Evolutionary conservation across 139 green algal genomes (phyloP), one percentile per base, ranked within the genome.

Genomic region (Chlorella ohadii): DNA sequence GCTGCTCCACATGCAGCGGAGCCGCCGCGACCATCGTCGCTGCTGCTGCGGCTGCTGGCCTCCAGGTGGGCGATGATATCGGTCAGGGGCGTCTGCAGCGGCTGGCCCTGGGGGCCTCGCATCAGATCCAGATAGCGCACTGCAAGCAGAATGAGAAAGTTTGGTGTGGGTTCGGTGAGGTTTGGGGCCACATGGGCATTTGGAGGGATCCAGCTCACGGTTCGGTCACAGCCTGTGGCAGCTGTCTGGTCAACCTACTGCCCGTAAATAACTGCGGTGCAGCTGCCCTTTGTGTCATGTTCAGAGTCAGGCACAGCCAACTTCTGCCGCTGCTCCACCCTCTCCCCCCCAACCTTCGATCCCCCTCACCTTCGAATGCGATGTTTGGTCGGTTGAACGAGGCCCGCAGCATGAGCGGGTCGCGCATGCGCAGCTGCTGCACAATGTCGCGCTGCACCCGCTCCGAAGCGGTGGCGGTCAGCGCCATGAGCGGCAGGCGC

Each of bases 361-460:
- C 63, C n/a, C n/a, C n/a, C n/a, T n/a, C n/a, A 67, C 78, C 78
- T 22, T 84, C n/a, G 36, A 92, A 84, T 27, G 83, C 75, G 51
- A 94, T 83, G 89, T 94, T 93, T 59, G 78, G 71, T 12, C 91
- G 87, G 85, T 94, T 85, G 70, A 94, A 94, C 20, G 84, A 71
- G 5, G 34, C 19, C n/a, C n/a, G 39, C 72, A 88, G 63, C 63
- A 63, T 67, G 38, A 66, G 36, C n/a, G 51, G 44, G 33, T 55
- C 28, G 17, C 72, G 72, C 36, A 90, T 67, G 56, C 72, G 33
- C 47, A 90, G 86, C 72, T 86, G 82, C 9, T 31, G 25, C 23
- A 83, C 28, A 27, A 90, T 68, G 71, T 90, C 86, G 3, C 36
- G 61, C 55, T 83, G 84, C 71, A 88, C 84, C 3, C 33, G 68